Percentiles rank a stretch among this genome's conserved stretches.
These are phyloP conservation scores for Cerrena zonata DNA, from an alignment of 1,284 basidiomycete genomes.

Conservation along the genomic window DNA sequence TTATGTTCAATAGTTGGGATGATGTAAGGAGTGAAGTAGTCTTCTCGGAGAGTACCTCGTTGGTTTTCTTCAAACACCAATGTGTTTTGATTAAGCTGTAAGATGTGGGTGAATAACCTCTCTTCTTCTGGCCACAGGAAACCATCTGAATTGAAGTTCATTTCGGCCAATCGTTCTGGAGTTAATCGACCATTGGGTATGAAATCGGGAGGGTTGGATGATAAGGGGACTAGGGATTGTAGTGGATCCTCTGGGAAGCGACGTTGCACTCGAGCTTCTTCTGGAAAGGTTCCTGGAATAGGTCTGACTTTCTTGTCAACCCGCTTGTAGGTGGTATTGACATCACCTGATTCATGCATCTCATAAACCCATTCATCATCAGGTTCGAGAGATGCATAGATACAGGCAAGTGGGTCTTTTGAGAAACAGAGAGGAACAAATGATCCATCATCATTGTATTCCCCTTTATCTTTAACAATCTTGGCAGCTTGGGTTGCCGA, in stretches of 20 bases:
- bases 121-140: constrained; percentile 29
- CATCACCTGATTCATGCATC: not conserved
- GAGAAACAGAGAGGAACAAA: too few relatives aligned
- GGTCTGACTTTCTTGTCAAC: constrained; percentile 22
- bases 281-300: constrained; percentile 18
- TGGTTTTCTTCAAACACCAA: constrained; percentile 30
- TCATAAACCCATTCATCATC: too few relatives aligned
- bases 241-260: constrained; percentile 19
- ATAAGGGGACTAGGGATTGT: constrained; percentile 5
- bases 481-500: too few relatives aligned
- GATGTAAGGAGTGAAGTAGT: constrained; percentile 31
- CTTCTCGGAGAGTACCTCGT: constrained; percentile 27
- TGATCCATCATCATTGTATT: too few relatives aligned
- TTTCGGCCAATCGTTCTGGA: constrained; percentile 11
- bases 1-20: constrained; percentile 31
- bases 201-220: constrained; percentile 16
- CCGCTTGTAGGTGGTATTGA: constrained; percentile 15
- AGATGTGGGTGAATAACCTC: constrained; percentile 25
- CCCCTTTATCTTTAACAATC: too few relatives aligned
- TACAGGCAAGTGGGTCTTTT: too few relatives aligned
- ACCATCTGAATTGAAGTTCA: constrained; percentile 20
- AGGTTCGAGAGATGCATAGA: too few relatives aligned
- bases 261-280: constrained; percentile 14
- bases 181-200: constrained; percentile 13
- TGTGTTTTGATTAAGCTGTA: constrained; percentile 24